Evolutionary conservation across 306 rosid genomes (phyloP).

Genomic region (Dryas alaskensis): DNA sequence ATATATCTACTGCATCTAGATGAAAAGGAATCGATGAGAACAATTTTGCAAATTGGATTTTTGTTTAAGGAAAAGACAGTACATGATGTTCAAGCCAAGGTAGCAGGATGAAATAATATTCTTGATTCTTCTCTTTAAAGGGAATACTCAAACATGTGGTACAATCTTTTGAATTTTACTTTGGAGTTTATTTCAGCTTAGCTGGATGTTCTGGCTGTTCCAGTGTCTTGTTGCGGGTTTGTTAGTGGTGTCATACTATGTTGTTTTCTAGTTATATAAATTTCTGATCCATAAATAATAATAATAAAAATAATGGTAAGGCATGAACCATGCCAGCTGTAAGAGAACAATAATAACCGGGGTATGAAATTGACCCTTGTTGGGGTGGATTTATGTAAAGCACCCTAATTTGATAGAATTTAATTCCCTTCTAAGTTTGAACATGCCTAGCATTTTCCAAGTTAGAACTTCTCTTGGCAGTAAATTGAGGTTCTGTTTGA

Average conservation of each 20-base stretch:
- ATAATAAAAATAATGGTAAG: neutral
- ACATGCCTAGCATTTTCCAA: neutral
- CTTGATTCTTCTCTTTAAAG: neutral
- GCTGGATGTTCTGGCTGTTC: neutral
- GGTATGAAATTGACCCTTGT: neutral
- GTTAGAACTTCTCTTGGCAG: neutral
- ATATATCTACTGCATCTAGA: neutral
- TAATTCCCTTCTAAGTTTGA: neutral
- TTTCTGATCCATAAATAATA: neutral
- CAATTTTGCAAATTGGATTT: neutral
- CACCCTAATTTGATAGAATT: neutral
- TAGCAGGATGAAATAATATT: neutral
- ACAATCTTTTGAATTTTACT: neutral
- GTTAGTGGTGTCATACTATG: neutral
- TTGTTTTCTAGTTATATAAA: neutral
- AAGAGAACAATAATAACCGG: neutral
- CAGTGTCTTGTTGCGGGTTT: neutral
- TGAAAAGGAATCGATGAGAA: constrained; percentile 1
- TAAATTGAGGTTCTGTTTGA: too few species aligned
- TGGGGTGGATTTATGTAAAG: neutral
- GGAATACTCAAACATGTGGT: neutral
- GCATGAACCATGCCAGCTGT: neutral
- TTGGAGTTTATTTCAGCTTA: neutral
- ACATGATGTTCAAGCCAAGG: neutral
- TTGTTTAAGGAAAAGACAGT: neutral